phyloP scores from a whole-genome alignment of 2,329 filamentous ascomycete genomes.

The Emergomyces pasteurianus region DNA sequence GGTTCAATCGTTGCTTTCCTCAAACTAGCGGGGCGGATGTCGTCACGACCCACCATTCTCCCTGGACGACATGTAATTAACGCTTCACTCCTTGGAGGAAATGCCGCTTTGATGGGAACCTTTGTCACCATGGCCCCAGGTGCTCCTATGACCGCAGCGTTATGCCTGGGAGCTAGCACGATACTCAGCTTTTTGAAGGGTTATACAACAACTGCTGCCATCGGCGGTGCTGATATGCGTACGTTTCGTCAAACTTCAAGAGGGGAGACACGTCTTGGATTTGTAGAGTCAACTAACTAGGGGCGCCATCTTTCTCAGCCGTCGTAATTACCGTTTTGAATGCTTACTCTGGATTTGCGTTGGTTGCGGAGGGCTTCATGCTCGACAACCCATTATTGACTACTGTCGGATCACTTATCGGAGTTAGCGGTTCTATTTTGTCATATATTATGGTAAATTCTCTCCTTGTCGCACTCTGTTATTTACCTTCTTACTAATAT shows the following conservation, averaged over 20 bases:
- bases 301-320: slow-evolving; percentile 26
- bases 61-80: slow-evolving; percentile 69
- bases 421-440: slow-evolving; percentile 77
- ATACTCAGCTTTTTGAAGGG: slow-evolving; percentile 73
- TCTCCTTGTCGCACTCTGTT: not conserved
- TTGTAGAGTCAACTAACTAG: slow-evolving; percentile 8
- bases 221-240: slow-evolving; percentile 89
- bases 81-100: slow-evolving; percentile 58
- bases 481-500: not conserved
- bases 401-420: slow-evolving; percentile 75
- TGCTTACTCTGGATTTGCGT: slow-evolving; percentile 79
- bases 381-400: slow-evolving; percentile 75
- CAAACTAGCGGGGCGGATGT: slow-evolving; percentile 74
- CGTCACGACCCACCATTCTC: slow-evolving; percentile 60
- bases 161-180: slow-evolving; percentile 64
- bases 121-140: slow-evolving; percentile 74
- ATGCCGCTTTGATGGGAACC: slow-evolving; percentile 70
- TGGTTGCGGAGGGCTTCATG: slow-evolving; percentile 88
- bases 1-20: slow-evolving; percentile 82
- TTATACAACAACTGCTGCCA: slow-evolving; percentile 75
- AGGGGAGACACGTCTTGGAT: not conserved
- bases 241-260: slow-evolving; percentile 11
- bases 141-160: slow-evolving; percentile 64
- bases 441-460: slow-evolving; percentile 57
- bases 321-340: slow-evolving; percentile 86